Evolutionary conservation across 2,329 filamentous ascomycete genomes (phyloP).

Genomic region (Akanthomyces uredinophilus): DNA sequence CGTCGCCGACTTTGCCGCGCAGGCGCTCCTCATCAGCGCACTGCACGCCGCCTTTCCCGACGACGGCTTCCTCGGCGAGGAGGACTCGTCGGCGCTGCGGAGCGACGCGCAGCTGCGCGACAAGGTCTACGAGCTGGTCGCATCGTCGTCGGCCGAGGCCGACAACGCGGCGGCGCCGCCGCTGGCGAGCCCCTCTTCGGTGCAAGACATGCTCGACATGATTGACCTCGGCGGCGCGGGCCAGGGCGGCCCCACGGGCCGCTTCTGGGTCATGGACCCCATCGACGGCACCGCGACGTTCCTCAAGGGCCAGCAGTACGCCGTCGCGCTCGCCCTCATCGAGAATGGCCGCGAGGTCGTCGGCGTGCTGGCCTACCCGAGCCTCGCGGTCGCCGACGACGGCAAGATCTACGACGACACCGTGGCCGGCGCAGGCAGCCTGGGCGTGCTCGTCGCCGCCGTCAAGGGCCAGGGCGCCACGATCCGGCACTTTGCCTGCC

Average conservation of each 20-base stretch:
- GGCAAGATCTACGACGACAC: slow-evolving; percentile 32
- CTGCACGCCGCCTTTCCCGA: slow-evolving; percentile 48
- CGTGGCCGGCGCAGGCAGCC: slow-evolving; percentile 27
- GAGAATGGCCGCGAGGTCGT: slow-evolving; percentile 52
- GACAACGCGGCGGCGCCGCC: neutral
- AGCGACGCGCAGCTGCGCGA: slow-evolving; percentile 41
- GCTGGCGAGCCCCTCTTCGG: slow-evolving; percentile 37
- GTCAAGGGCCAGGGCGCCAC: slow-evolving; percentile 28
- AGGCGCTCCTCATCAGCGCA: slow-evolving; percentile 55
- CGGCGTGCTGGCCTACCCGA: slow-evolving; percentile 58
- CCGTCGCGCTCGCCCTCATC: slow-evolving; percentile 54
- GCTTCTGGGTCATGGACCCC: slow-evolving; percentile 60
- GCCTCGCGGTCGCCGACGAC: slow-evolving; percentile 36
- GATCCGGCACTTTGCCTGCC: slow-evolving; percentile 23
- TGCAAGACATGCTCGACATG: slow-evolving; percentile 54
- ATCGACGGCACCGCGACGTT: slow-evolving; percentile 61
- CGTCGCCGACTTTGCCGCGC: slow-evolving; percentile 58
- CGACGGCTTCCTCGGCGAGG: slow-evolving; percentile 58
- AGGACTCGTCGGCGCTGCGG: slow-evolving; percentile 50
- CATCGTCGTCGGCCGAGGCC: slow-evolving; percentile 19
- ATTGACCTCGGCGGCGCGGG: slow-evolving; percentile 53
- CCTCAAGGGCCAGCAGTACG: slow-evolving; percentile 57
- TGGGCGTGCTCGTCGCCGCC: slow-evolving; percentile 33
- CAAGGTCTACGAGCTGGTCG: slow-evolving; percentile 52
- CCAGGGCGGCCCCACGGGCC: slow-evolving; percentile 29